Conservation (phyloP, 768 basidiomycete species). For the Crassisporium funariophilum region DNA sequence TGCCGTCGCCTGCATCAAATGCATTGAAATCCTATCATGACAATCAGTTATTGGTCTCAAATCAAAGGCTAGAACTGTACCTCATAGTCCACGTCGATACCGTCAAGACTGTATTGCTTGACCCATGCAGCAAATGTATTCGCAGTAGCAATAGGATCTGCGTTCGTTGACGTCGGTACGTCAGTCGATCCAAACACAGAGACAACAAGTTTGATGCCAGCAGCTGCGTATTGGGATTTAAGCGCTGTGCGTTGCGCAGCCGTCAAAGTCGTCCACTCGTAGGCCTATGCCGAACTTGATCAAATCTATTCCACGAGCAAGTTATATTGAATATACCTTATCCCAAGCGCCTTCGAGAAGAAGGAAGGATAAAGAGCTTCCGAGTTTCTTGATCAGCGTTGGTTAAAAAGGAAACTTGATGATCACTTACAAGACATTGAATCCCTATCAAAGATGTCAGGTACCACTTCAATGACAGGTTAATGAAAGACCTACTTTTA, state of each 20-base stretch:
- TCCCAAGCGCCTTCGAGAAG: conserved; percentile 58
- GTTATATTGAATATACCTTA: conserved; percentile 37
- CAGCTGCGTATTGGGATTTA: conserved; percentile 55
- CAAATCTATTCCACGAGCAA: neutral
- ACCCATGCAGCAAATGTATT: conserved; percentile 69
- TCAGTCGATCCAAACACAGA: conserved; percentile 64
- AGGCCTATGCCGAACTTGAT: conserved; percentile 33
- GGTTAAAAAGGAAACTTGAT: neutral
- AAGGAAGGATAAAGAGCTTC: conserved; percentile 54
- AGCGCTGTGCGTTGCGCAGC: conserved; percentile 46
- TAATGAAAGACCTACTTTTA: conserved; percentile 35
- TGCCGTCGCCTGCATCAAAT: conserved; percentile 50
- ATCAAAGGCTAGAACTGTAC: conserved; percentile 21
- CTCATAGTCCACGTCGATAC: conserved; percentile 78
- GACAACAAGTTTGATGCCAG: conserved; percentile 61
- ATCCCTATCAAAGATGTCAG: too few species aligned
- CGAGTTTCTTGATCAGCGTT: conserved; percentile 2
- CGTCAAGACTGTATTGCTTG: conserved; percentile 60
- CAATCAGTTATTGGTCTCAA: conserved; percentile 1
- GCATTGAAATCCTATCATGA: conserved; percentile 58
- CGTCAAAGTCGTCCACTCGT: conserved; percentile 53
- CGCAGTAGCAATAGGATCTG: conserved; percentile 64
- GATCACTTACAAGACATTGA: conserved; percentile 57
- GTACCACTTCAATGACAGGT: too few species aligned
- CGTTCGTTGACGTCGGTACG: conserved; percentile 55